A percentile compares a stretch with the other conserved stretches of the same genome.
Conservation (phyloP, 2,329 filamentous ascomycete species). For the Aspergillus texensis region DNA sequence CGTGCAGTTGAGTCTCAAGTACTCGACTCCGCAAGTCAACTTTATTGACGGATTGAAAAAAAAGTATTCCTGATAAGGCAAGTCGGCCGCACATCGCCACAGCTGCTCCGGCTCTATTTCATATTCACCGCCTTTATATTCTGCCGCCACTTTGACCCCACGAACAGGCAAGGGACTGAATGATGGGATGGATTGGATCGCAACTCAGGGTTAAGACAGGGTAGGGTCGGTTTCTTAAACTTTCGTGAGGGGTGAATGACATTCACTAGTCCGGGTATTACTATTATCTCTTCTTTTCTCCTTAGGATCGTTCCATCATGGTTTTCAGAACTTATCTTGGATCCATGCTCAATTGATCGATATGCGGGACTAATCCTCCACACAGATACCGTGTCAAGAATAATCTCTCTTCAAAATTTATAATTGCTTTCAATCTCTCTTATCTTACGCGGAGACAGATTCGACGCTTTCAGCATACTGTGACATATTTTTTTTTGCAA, state of each 20-base stretch:
- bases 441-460: neutral
- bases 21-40: neutral
- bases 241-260: conserved; percentile 1
- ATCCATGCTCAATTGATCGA: conserved; percentile 10
- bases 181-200: neutral
- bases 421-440: neutral
- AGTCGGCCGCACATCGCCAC: conserved; percentile 32
- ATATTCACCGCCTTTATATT: neutral
- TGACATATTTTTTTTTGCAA: neutral
- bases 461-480: neutral
- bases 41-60: conserved; percentile 19
- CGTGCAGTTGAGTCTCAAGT: conserved; percentile 14
- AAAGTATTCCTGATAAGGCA: conserved; percentile 34
- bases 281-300: neutral
- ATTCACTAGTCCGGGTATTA: neutral
- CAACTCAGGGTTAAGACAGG: neutral
- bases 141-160: conserved; percentile 5
- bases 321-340: conserved; percentile 1
- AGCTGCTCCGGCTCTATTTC: conserved; percentile 18
- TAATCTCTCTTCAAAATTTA: conserved; percentile 1
- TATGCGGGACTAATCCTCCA: conserved; percentile 19
- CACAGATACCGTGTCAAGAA: conserved; percentile 13
- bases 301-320: neutral
- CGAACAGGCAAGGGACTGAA: conserved; percentile 8
- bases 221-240: neutral